Evolutionary conservation across 2,329 filamentous ascomycete species (phyloP).

Genomic region (Hortaea sp.): DNA sequence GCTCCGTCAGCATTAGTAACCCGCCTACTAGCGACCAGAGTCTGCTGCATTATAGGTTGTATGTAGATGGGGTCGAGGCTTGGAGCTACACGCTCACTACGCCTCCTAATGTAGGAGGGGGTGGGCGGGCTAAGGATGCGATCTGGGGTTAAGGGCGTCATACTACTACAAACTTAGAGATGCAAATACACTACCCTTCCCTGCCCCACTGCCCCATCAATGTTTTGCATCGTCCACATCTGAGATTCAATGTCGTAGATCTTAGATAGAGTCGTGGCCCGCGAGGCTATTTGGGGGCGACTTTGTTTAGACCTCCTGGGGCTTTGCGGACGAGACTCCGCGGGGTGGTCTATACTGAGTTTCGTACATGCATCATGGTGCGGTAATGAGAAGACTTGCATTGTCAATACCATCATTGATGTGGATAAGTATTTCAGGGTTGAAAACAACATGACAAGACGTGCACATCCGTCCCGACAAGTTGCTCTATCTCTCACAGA

Average conservation of each 20-base stretch:
- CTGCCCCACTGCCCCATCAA: background rate
- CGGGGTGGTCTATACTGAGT: too few species aligned
- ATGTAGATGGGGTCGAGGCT: slow-evolving; percentile 65
- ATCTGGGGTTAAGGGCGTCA: slow-evolving; percentile 30
- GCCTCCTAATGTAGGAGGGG: slow-evolving; percentile 30
- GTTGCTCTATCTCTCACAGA: background rate
- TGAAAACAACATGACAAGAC: too few species aligned
- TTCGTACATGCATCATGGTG: too few species aligned
- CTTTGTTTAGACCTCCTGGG: background rate
- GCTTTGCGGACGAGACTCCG: too few species aligned
- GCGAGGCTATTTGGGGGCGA: background rate
- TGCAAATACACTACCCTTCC: background rate
- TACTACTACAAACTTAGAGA: background rate
- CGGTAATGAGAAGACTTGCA: too few species aligned
- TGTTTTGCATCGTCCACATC: too few species aligned
- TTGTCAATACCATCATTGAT: too few species aligned
- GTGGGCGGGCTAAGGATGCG: slow-evolving; percentile 34
- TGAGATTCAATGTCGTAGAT: too few species aligned
- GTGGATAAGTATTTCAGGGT: too few species aligned
- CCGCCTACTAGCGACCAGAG: slow-evolving; percentile 56
- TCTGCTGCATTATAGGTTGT: slow-evolving; percentile 69
- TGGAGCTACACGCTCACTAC: slow-evolving; percentile 54
- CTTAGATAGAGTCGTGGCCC: background rate
- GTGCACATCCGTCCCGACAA: background rate
- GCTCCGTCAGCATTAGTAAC: slow-evolving; percentile 67